phyloP scores from a whole-genome alignment of 768 basidiomycete species.

The Tricholomella constricta region DNA sequence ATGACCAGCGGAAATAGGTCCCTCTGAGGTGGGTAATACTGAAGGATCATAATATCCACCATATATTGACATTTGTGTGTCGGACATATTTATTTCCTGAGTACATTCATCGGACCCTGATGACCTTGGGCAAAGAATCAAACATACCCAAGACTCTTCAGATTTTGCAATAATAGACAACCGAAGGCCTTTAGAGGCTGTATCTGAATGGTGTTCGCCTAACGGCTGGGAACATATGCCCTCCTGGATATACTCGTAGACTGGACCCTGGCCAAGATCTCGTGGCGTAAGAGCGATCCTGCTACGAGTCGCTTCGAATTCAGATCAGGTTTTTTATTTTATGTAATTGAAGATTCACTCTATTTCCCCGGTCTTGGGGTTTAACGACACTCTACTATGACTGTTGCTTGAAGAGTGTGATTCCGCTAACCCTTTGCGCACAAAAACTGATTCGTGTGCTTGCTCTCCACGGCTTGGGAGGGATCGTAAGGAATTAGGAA shows the following conservation, averaged over 20 bases:
- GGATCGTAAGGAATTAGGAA: too few species aligned
- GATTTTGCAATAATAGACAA: neutral
- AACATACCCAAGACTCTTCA: neutral
- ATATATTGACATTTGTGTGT: too few species aligned
- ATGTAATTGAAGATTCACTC: neutral
- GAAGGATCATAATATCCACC: neutral
- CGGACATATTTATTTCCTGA: too few species aligned
- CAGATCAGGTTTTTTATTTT: neutral
- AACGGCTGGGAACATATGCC: neutral
- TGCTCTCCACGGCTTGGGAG: too few species aligned
- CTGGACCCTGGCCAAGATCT: neutral
- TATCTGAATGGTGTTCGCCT: neutral
- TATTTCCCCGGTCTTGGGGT: neutral
- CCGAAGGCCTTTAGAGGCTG: neutral
- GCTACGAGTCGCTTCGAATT: too few species aligned
- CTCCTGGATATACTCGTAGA: neutral
- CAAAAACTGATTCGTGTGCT: too few species aligned
- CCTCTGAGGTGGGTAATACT: neutral
- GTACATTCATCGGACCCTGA: too few species aligned
- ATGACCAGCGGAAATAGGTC: neutral
- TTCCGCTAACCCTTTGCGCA: too few species aligned
- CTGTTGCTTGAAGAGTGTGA: too few species aligned
- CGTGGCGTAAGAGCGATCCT: neutral
- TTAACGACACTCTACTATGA: neutral
- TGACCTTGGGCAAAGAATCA: neutral